phyloP scores from a whole-genome alignment of 768 basidiomycete genomes.

The Xerocomus spinulosus region DNA sequence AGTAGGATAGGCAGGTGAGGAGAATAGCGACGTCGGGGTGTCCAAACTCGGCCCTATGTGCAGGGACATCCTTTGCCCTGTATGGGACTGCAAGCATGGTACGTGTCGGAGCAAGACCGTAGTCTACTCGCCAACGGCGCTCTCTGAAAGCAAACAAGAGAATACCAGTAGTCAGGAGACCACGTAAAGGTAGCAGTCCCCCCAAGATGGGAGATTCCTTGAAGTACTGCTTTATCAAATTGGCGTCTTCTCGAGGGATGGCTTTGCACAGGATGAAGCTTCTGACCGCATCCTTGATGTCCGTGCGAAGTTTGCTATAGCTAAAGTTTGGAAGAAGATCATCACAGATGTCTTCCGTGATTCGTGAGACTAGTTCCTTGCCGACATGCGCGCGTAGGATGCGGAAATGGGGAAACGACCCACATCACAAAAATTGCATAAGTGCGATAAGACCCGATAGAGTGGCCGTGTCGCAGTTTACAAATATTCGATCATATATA shows the following conservation, averaged over 20 bases:
- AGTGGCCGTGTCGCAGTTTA: too few species aligned
- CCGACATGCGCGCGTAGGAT: conserved; percentile 7
- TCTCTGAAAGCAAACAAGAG: conserved; percentile 19
- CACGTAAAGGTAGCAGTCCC: conserved; percentile 19
- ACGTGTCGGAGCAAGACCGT: conserved; percentile 9
- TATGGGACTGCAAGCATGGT: conserved; percentile 27
- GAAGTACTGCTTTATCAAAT: not conserved
- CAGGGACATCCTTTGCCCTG: conserved; percentile 25
- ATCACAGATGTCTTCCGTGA: conserved; percentile 4
- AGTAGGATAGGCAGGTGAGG: conserved; percentile 14
- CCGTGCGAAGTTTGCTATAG: not conserved
- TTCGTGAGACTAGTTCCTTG: not conserved
- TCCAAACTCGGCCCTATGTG: conserved; percentile 24
- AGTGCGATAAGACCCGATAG: too few species aligned
- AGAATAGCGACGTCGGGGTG: conserved; percentile 24
- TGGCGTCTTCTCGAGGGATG: not conserved
- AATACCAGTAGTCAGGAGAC: conserved; percentile 20
- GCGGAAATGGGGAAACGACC: conserved; percentile 8
- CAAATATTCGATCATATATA: too few species aligned
- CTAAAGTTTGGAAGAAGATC: conserved; percentile 8
- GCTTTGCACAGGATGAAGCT: conserved; percentile 8
- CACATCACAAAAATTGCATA: too few species aligned
- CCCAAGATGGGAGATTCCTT: conserved; percentile 3
- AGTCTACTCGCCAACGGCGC: conserved; percentile 26
- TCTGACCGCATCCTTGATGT: not conserved